phyloP scores from a whole-genome alignment of 2,329 filamentous ascomycete species.

The Chaetomiaceae sp. region DNA sequence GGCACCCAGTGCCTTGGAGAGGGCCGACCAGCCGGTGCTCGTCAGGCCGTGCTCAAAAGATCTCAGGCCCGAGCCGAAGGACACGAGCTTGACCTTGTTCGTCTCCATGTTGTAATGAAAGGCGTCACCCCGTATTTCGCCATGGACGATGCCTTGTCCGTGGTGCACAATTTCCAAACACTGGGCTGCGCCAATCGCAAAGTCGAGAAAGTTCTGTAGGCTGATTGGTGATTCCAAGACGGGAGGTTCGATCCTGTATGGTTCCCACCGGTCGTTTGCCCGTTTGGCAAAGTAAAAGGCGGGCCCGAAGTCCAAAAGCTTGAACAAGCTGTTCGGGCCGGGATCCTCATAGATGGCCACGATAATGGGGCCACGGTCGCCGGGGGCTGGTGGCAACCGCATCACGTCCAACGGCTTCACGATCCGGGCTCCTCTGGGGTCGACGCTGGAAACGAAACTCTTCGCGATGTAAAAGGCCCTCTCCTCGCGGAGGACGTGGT shows the following conservation, averaged over 20 bases:
- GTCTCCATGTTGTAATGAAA: conserved; percentile 78
- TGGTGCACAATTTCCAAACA: conserved; percentile 91
- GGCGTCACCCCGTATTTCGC: conserved; percentile 83
- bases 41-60: conserved; percentile 87
- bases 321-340: conserved; percentile 66
- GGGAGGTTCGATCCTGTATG: conserved; percentile 41
- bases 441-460: conserved; percentile 63
- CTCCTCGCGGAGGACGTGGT: conserved; percentile 77
- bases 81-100: conserved; percentile 70
- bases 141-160: conserved; percentile 78
- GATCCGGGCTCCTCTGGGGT: conserved; percentile 71
- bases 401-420: conserved; percentile 76
- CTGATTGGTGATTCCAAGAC: conserved; percentile 58
- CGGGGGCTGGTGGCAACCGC: conserved; percentile 61
- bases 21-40: conserved; percentile 77
- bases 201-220: conserved; percentile 76
- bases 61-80: conserved; percentile 79
- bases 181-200: conserved; percentile 82
- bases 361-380: conserved; percentile 66
- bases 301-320: conserved; percentile 73
- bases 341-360: conserved; percentile 78
- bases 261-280: conserved; percentile 47
- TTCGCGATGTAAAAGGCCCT: conserved; percentile 81
- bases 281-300: conserved; percentile 60
- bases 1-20: conserved; percentile 79